These are phyloP conservation scores for Neodidymelliopsis sp. DNA, from an alignment of 2,329 filamentous ascomycete genomes.

Conservation along the genomic window DNA sequence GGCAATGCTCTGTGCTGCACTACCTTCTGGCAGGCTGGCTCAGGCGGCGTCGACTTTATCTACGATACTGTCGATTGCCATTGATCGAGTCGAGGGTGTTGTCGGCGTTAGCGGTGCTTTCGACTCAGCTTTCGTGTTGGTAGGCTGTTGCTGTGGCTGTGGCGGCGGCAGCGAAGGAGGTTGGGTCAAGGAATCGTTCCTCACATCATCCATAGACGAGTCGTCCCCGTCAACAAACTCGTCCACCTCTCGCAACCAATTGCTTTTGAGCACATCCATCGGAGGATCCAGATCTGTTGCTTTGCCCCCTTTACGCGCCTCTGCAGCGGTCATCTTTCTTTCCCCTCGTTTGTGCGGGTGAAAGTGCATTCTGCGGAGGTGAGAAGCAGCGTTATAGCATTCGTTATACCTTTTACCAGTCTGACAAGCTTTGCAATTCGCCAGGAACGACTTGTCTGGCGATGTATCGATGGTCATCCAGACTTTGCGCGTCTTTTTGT, in stretches of 20 bases:
- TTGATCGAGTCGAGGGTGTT: slow-evolving; percentile 47
- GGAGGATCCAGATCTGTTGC: slow-evolving; percentile 63
- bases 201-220: slow-evolving; percentile 29
- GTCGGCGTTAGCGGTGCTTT: slow-evolving; percentile 48
- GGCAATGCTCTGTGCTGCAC: neutral
- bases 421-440: slow-evolving; percentile 83
- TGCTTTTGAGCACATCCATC: slow-evolving; percentile 66
- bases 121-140: slow-evolving; percentile 31
- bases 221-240: slow-evolving; percentile 50
- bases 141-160: slow-evolving; percentile 14
- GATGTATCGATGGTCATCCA: slow-evolving; percentile 71
- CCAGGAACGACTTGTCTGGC: slow-evolving; percentile 69
- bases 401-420: slow-evolving; percentile 82
- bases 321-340: slow-evolving; percentile 64
- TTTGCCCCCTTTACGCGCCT: slow-evolving; percentile 66
- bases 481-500: slow-evolving; percentile 66
- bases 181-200: slow-evolving; percentile 29
- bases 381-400: slow-evolving; percentile 93
- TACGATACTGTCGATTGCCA: slow-evolving; percentile 51
- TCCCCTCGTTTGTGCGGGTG: slow-evolving; percentile 67
- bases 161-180: slow-evolving; percentile 24
- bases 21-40: slow-evolving; percentile 2
- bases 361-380: slow-evolving; percentile 88
- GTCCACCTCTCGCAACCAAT: slow-evolving; percentile 66
- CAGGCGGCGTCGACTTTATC: slow-evolving; percentile 48